Evolutionary conservation across 371 early-diverging fungal genomes (phyloP).

Genomic region (Circinella umbellata): DNA sequence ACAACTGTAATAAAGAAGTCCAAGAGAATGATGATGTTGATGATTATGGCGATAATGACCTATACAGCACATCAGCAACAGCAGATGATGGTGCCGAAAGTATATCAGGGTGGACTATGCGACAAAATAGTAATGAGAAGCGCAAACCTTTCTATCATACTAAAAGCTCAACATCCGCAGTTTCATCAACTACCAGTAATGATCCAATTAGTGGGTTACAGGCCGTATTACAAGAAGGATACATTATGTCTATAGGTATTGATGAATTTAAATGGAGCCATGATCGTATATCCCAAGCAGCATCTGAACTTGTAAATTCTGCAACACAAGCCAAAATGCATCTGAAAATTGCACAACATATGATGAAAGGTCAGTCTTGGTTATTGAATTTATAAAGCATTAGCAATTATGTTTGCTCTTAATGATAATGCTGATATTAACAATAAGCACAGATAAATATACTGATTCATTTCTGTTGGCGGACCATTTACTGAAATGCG

Average conservation of each 20-base stretch:
- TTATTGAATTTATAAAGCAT: no score
- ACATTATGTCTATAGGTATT: slow-evolving; percentile 40
- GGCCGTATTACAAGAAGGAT: slow-evolving; percentile 51
- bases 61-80: no score
- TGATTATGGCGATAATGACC: no score
- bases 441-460: background rate
- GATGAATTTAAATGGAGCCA: slow-evolving; percentile 54
- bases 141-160: no score
- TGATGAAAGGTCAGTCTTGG: slow-evolving; percentile 24
- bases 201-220: slow-evolving; percentile 51
- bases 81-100: no score
- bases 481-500: slow-evolving; percentile 46
- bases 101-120: no score
- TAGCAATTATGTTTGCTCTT: no score
- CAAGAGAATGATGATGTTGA: no score
- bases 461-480: slow-evolving; percentile 36
- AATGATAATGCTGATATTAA: background rate
- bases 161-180: no score
- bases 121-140: no score
- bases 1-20: background rate
- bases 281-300: slow-evolving; percentile 53
- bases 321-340: slow-evolving; percentile 41
- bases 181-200: background rate
- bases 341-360: slow-evolving; percentile 36
- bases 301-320: slow-evolving; percentile 43